Percentiles rank a stretch among this genome's conserved stretches.
These are phyloP conservation scores for Penicillium nucicola DNA, from an alignment of 495 filamentous ascomycete genomes.

Conservation along the genomic window DNA sequence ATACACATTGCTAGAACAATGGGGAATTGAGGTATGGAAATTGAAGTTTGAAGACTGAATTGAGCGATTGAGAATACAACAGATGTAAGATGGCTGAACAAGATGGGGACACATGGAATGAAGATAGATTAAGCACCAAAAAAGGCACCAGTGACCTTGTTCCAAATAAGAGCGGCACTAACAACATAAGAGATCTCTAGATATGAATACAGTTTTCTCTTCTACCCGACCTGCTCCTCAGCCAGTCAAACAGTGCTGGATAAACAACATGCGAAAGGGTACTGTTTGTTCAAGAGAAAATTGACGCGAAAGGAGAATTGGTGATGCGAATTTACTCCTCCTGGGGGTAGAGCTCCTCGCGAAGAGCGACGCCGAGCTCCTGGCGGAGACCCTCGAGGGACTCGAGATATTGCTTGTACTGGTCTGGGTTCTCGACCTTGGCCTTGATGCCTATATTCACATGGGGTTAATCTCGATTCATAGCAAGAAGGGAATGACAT, in stretches of 20 bases:
- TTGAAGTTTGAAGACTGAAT: constrained; percentile 1
- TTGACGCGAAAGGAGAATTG: constrained; percentile 23
- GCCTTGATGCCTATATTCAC: constrained; percentile 85
- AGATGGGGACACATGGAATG: constrained; percentile 13
- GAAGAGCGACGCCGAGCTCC: constrained; percentile 87
- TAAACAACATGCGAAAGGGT: constrained; percentile 14
- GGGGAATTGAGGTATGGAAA: background rate
- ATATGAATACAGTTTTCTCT: constrained; percentile 51
- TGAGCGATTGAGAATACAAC: constrained; percentile 4
- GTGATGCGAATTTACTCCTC: constrained; percentile 45
- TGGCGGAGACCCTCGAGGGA: constrained; percentile 89
- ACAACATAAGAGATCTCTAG: constrained; percentile 37
- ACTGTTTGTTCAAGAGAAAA: constrained; percentile 22
- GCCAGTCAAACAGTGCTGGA: constrained; percentile 14
- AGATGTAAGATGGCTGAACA: constrained; percentile 10
- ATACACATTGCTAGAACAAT: no score
- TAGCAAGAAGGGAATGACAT: background rate
- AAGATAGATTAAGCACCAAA: constrained; percentile 29
- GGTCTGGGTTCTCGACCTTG: constrained; percentile 96
- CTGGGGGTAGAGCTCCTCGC: constrained; percentile 93
- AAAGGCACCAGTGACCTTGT: constrained; percentile 22
- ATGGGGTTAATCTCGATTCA: constrained; percentile 10
- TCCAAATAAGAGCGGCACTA: constrained; percentile 28
- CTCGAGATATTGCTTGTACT: constrained; percentile 96
- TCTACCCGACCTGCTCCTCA: constrained; percentile 27